Conservation (phyloP, 805 yeast species). For the Brettanomyces anomalus region DNA sequence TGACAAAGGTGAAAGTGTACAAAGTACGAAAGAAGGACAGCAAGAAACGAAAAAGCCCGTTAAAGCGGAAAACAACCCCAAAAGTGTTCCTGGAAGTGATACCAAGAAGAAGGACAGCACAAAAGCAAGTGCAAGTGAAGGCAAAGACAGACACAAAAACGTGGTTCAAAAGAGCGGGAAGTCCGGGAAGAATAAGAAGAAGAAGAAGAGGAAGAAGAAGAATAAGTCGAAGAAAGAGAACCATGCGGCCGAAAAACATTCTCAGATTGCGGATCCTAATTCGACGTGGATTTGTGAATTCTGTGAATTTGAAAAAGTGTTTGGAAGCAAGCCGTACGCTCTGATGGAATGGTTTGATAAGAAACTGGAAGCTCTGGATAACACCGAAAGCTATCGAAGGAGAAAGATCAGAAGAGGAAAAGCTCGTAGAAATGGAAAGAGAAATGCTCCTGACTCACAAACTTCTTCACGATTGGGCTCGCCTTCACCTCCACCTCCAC, state of each 20-base stretch:
- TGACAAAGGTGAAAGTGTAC: background rate
- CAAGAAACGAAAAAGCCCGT: too few species aligned
- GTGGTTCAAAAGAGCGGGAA: background rate
- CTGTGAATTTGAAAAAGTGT: conserved; percentile 41
- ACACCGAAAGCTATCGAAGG: conserved; percentile 17
- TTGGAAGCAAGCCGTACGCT: conserved; percentile 36
- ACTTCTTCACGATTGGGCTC: background rate
- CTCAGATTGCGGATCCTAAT: conserved; percentile 8
- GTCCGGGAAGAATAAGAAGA: conserved; percentile 1
- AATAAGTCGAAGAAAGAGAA: conserved; percentile 4
- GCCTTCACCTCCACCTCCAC: conserved; percentile 4
- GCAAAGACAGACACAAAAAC: background rate
- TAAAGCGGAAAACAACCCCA: too few species aligned
- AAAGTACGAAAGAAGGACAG: background rate
- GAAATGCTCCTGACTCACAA: background rate
- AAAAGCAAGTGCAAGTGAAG: background rate
- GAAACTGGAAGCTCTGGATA: conserved; percentile 24
- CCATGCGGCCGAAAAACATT: background rate
- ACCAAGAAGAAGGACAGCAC: background rate
- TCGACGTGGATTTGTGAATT: conserved; percentile 31
- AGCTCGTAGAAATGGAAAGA: conserved; percentile 3
- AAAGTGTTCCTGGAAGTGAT: too few species aligned
- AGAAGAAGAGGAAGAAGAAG: conserved; percentile 13
- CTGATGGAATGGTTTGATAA: conserved; percentile 37
- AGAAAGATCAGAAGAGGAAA: conserved; percentile 10